Percentiles rank a stretch among this genome's conserved stretches.
phyloP scores from a whole-genome alignment of 176 grass and related monocot genomes.

The Rhynchospora tenuis region DNA sequence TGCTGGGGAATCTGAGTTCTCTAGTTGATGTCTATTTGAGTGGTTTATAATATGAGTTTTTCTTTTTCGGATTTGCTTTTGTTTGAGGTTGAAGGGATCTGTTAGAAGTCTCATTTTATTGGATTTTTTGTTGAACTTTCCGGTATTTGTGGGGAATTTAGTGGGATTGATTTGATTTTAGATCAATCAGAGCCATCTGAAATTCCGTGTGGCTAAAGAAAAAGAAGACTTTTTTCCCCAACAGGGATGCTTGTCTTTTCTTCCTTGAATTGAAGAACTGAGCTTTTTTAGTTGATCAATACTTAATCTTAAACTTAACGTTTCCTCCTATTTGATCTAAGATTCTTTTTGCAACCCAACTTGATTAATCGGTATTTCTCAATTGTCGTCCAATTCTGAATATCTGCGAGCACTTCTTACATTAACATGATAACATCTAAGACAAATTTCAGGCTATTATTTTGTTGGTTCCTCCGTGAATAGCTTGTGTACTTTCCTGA shows the following conservation, averaged over 20 bases:
- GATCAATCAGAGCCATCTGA: slow-evolving; percentile 3
- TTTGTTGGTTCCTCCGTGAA: neutral
- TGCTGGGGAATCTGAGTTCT: neutral
- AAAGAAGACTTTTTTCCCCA: slow-evolving; percentile 9
- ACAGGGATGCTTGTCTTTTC: slow-evolving; percentile 7
- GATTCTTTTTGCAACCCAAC: neutral
- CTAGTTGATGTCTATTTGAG: neutral
- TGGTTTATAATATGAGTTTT: slow-evolving; percentile 4
- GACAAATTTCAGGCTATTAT: neutral
- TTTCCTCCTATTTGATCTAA: neutral
- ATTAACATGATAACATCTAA: neutral
- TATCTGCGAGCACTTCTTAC: neutral
- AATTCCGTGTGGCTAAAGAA: neutral
- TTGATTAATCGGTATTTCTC: neutral
- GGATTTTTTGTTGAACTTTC: neutral
- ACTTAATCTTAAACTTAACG: neutral
- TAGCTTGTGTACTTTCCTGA: neutral
- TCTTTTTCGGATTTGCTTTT: neutral
- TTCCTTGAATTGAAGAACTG: neutral
- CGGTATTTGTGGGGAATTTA: slow-evolving; percentile 11
- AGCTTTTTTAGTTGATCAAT: neutral
- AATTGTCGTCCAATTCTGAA: neutral
- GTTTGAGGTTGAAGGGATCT: neutral
- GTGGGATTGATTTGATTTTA: slow-evolving; percentile 17
- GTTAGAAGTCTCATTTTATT: neutral